These are phyloP conservation scores for Fraxinus ornus DNA, from an alignment of 305 asterid species.

Conservation along the genomic window DNA sequence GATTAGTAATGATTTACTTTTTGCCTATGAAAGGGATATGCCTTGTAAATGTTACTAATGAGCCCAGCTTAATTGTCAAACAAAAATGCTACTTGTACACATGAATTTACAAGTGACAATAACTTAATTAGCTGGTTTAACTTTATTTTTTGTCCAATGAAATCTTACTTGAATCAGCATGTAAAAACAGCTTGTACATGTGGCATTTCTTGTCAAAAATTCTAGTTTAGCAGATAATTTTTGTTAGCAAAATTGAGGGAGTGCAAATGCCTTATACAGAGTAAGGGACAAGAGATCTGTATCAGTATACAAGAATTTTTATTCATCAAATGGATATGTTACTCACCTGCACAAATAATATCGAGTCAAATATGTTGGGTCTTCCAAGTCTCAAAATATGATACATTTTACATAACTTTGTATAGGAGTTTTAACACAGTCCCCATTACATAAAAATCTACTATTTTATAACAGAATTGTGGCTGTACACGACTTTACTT, in stretches of 20 bases:
- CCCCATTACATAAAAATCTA: no score
- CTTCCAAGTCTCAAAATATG: neutral
- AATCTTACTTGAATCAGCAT: no score
- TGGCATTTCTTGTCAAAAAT: neutral
- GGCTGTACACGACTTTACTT: neutral
- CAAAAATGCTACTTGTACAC: no score
- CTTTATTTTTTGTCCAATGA: no score
- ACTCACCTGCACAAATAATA: neutral
- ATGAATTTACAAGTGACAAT: no score
- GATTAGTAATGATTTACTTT: neutral
- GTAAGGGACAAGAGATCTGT: neutral
- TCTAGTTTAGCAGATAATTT: neutral
- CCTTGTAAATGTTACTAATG: neutral
- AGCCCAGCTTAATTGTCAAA: neutral
- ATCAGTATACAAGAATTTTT: neutral
- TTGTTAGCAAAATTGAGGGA: no score
- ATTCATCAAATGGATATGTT: neutral
- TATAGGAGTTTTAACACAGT: no score
- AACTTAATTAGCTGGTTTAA: no score
- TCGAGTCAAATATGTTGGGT: neutral
- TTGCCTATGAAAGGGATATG: neutral
- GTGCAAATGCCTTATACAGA: no score
- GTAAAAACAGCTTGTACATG: no score
- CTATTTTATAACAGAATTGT: neutral
- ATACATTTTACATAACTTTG: neutral